Conservation (phyloP, 2,329 filamentous ascomycete species). For the Monosporascus sp. region DNA sequence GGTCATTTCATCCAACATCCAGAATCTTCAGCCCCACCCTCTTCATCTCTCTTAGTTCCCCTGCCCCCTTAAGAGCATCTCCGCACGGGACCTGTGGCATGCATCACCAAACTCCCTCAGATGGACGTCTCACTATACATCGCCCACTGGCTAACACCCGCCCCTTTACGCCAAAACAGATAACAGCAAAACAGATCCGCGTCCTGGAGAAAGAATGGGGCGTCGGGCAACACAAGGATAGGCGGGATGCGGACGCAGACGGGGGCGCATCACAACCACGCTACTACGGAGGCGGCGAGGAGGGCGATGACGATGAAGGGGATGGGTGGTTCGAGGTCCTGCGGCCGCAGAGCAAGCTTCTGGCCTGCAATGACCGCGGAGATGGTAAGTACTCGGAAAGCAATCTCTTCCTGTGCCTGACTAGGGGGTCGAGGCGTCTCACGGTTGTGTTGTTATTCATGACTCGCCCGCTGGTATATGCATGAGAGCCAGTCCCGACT, state of each 20-base stretch:
- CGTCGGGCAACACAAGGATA: slow-evolving; percentile 18
- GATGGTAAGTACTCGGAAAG: slow-evolving; percentile 34
- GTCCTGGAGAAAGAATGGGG: slow-evolving; percentile 74
- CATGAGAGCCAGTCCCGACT: too few relatives aligned
- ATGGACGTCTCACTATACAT: too few relatives aligned
- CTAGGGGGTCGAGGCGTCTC: not conserved
- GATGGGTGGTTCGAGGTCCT: slow-evolving; percentile 64
- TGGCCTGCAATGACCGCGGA: slow-evolving; percentile 83
- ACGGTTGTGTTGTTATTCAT: too few relatives aligned
- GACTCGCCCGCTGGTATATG: too few relatives aligned
- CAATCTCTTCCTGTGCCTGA: not conserved
- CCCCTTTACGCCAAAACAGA: not conserved
- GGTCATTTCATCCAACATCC: not conserved
- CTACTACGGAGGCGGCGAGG: slow-evolving; percentile 18
- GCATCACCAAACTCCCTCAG: too few relatives aligned
- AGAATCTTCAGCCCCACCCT: not conserved
- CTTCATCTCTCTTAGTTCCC: not conserved
- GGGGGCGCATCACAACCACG: not conserved
- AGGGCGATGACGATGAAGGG: slow-evolving; percentile 21
- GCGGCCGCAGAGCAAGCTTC: slow-evolving; percentile 64
- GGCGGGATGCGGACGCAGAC: slow-evolving; percentile 2
- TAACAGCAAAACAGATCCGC: slow-evolving; percentile 63
- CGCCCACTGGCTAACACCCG: too few relatives aligned
- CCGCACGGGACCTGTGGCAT: too few relatives aligned
- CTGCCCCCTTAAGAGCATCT: not conserved